Evolutionary conservation across 352 stramenopile species (phyloP).

Genomic region (Aphanomyces stellatus): DNA sequence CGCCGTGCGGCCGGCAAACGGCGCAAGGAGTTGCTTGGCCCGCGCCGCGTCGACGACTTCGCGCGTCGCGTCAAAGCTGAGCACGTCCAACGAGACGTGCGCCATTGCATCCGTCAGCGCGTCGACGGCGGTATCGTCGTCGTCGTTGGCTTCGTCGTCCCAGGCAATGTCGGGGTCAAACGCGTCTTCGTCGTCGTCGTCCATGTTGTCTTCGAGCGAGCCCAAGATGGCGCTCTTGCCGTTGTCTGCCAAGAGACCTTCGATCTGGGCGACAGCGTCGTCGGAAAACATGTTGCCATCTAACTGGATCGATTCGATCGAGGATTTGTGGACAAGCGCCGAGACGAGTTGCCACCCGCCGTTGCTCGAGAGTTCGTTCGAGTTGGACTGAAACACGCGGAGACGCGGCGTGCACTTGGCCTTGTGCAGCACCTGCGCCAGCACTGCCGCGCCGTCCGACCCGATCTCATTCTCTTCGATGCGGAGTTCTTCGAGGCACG

Average conservation of each 20-base stretch:
- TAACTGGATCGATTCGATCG: slow-evolving; percentile 50
- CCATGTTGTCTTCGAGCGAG: slow-evolving; percentile 76
- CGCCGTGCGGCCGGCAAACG: slow-evolving; percentile 23
- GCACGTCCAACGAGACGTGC: slow-evolving; percentile 22
- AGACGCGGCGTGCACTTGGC: slow-evolving; percentile 38
- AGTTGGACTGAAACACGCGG: slow-evolving; percentile 77
- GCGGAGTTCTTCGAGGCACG: slow-evolving; percentile 71
- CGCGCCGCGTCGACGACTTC: slow-evolving; percentile 62
- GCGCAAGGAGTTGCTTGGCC: slow-evolving; percentile 39
- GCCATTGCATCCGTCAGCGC: slow-evolving; percentile 8
- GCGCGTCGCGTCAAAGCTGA: slow-evolving; percentile 47
- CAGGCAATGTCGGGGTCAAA: slow-evolving; percentile 30
- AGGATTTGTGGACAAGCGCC: slow-evolving; percentile 43
- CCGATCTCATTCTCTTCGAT: slow-evolving; percentile 92
- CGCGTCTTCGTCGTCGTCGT: slow-evolving; percentile 63
- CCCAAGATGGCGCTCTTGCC: slow-evolving; percentile 50
- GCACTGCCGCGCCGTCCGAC: slow-evolving; percentile 61
- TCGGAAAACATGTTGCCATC: slow-evolving; percentile 78
- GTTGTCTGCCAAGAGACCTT: slow-evolving; percentile 35
- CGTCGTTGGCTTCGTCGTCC: slow-evolving; percentile 33
- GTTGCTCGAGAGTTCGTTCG: slow-evolving; percentile 84
- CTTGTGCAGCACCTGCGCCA: slow-evolving; percentile 53
- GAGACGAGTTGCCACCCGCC: slow-evolving; percentile 76
- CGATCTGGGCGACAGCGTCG: slow-evolving; percentile 48
- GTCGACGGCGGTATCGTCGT: slow-evolving; percentile 20